These are phyloP conservation scores for Trichoderma atrobrunneum DNA, from an alignment of 2,329 filamentous ascomycete species.

Conservation along the genomic window DNA sequence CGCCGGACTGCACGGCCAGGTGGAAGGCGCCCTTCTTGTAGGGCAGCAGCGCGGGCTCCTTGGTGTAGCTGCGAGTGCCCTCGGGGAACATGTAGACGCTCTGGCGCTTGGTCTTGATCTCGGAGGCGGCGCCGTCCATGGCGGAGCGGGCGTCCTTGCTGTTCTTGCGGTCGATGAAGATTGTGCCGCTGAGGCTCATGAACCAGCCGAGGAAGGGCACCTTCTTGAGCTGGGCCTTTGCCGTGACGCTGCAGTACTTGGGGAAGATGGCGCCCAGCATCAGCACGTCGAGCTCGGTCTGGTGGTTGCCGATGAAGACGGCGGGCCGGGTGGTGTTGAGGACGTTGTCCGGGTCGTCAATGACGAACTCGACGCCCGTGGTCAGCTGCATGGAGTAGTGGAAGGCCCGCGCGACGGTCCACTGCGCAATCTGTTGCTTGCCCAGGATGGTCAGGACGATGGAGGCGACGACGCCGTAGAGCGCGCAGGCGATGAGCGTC, in stretches of 20 bases:
- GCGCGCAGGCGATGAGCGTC: constrained; percentile 56
- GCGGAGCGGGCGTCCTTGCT: constrained; percentile 76
- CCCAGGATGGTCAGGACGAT: constrained; percentile 68
- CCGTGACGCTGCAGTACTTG: constrained; percentile 86
- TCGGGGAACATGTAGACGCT: constrained; percentile 88
- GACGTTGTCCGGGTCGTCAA: constrained; percentile 64
- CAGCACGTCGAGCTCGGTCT: constrained; percentile 91
- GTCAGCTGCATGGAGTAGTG: constrained; percentile 71
- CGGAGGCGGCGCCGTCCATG: constrained; percentile 76
- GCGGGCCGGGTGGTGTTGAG: constrained; percentile 70
- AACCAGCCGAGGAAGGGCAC: constrained; percentile 92
- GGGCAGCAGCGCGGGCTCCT: constrained; percentile 77
- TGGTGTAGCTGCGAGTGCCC: constrained; percentile 86
- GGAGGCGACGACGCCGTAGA: constrained; percentile 74
- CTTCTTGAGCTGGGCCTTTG: constrained; percentile 78
- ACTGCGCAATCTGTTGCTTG: constrained; percentile 76
- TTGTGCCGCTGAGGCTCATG: constrained; percentile 79
- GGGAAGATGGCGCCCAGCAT: constrained; percentile 90
- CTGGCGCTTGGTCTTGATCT: constrained; percentile 71
- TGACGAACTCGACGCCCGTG: constrained; percentile 74
- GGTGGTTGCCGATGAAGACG: constrained; percentile 92
- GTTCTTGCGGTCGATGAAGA: constrained; percentile 94
- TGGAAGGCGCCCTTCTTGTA: constrained; percentile 99
- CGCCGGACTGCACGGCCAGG: constrained; percentile 87
- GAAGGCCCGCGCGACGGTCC: constrained; percentile 76